Evolutionary conservation across 129 eudicot species (phyloP).

Genomic region (Artemisia annua): DNA sequence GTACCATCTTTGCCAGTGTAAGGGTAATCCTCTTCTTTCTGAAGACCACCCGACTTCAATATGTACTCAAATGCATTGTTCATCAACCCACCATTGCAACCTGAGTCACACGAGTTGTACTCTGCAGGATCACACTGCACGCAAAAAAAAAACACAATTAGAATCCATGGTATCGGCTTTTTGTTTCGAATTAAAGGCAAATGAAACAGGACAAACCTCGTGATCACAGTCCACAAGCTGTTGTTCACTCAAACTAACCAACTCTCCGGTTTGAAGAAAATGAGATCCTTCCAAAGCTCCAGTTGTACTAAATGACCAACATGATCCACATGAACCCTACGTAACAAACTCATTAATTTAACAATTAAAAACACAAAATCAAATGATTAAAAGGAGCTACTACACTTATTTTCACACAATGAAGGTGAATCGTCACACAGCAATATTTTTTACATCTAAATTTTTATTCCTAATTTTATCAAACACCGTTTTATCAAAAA

Average conservation of each 20-base stretch:
- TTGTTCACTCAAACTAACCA: conserved; percentile 93
- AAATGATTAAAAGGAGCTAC: too few species aligned
- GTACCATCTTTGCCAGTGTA: conserved; percentile 68
- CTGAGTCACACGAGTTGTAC: conserved; percentile 61
- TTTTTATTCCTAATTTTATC: neutral
- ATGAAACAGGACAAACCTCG: conserved; percentile 50
- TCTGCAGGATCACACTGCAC: conserved; percentile 81
- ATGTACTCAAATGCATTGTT: conserved; percentile 79
- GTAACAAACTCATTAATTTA: conserved; percentile 10
- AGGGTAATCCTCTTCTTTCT: conserved; percentile 72
- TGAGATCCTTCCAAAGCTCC: conserved; percentile 94
- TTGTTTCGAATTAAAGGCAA: neutral
- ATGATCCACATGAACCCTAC: conserved; percentile 93
- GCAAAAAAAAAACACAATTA: neutral
- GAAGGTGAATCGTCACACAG: too few species aligned
- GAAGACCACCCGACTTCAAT: conserved; percentile 72
- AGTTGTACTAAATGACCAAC: conserved; percentile 92
- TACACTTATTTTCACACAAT: too few species aligned
- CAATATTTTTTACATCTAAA: too few species aligned
- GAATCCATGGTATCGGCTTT: neutral
- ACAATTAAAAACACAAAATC: too few species aligned
- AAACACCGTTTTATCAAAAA: conserved; percentile 3
- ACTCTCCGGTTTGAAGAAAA: conserved; percentile 73
- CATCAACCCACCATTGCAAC: conserved; percentile 92
- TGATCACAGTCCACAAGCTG: conserved; percentile 98